Conservation (phyloP, 1,284 basidiomycete genomes). For the Ceratorhiza oryzae-sativae region DNA sequence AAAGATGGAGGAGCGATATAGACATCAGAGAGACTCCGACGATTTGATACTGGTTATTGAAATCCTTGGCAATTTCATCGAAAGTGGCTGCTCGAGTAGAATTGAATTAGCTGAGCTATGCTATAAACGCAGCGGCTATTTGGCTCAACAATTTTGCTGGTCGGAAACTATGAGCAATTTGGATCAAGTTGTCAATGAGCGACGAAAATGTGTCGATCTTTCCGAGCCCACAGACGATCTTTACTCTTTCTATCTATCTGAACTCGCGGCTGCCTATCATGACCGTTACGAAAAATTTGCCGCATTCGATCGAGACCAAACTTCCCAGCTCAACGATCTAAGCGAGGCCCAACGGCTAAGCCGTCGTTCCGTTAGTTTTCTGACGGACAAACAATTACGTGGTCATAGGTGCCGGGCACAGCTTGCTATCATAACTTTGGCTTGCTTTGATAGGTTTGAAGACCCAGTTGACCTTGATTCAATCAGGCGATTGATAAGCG, state of each 20-base stretch:
- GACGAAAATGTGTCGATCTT: neutral
- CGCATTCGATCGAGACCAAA: neutral
- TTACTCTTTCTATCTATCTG: neutral
- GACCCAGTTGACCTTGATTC: slow-evolving; percentile 2
- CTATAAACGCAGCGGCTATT: neutral
- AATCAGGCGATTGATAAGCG: too few species aligned
- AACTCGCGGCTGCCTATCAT: neutral
- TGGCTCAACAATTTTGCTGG: neutral
- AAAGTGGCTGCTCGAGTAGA: neutral
- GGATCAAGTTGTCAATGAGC: neutral
- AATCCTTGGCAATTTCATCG: neutral
- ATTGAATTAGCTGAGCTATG: neutral
- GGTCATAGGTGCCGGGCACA: neutral
- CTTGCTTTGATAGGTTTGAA: slow-evolving; percentile 4
- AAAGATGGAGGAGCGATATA: neutral
- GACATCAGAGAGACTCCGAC: neutral
- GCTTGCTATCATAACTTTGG: neutral
- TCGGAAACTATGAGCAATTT: neutral
- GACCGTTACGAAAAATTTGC: neutral
- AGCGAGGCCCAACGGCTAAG: neutral
- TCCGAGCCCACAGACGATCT: neutral
- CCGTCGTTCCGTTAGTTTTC: neutral
- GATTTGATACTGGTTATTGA: neutral
- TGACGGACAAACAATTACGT: too few species aligned
- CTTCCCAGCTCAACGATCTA: slow-evolving; percentile 2